Base-by-base conservation (phyloP, 257 asterid species). In the Jacaranda mimosifolia region DNA sequence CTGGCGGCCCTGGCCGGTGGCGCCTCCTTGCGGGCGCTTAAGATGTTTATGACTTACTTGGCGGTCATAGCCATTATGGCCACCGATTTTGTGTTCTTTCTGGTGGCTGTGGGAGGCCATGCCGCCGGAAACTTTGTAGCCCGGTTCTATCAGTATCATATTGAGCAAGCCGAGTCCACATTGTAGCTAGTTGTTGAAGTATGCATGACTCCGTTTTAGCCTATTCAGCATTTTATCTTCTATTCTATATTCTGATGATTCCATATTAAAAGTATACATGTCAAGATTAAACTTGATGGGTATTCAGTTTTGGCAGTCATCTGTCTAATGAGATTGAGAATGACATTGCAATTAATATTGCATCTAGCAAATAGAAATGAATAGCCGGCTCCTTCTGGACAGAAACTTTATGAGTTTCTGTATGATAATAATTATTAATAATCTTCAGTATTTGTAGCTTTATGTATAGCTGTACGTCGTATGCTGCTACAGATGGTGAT, bases 101-200 rank as follows among this genome's bases (percentile, higher is more conserved):
- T 78, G 71, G 86, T 64, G 15, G 90, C 88, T 42, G 88, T 88
- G 4, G 83, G 81, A 3, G 96, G 94, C 69, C 97, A 91, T n/a
- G 87, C 82, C 6, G 76, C 52, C 21, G 96, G 96, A n/a, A 77
- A 73, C 72, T 60, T 88, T 21, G 83, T 79, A 4, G 85, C 87
- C 48, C 82, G 84, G 62, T 1, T 86, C 0, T 83, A 70, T 67
- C 73, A 86, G 78, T 74, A 75, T 51, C 79, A 83, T 0, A 71
- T 86, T 51, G 81, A 86, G 62, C 60, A 62, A 73, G 79, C 66
- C 0, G 83, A 80, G 84, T 68, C 65, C 38, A 1, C 26, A 26
- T 35, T 67, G 74, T 68, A 18, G 42, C 59, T 57, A 15, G 40
- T 42, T 63, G 56, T 48, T 76, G 78, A 58, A 36, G 18, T 73